phyloP scores from a whole-genome alignment of 148 eudicot species.

The Rhododendron griersonianum region DNA sequence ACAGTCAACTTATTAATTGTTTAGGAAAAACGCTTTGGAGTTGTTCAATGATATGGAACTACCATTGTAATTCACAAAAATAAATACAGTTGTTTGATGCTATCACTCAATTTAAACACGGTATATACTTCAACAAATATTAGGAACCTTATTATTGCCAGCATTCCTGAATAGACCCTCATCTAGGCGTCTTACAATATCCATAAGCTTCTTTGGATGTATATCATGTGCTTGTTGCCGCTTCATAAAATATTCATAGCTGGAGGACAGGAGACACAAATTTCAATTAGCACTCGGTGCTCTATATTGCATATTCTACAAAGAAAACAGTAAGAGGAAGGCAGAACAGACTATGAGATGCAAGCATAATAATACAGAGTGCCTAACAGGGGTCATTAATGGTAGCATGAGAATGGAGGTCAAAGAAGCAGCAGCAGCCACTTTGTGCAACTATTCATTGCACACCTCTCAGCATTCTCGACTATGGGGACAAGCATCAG shows the following conservation, averaged over 20 bases:
- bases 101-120: background rate
- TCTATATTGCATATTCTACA: background rate
- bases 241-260: slow-evolving; percentile 49
- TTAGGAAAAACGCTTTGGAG: background rate
- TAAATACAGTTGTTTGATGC: background rate
- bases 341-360: background rate
- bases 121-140: background rate
- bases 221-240: slow-evolving; percentile 40
- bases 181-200: slow-evolving; percentile 73
- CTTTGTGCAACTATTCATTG: background rate
- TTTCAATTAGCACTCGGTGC: slow-evolving; percentile 4
- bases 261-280: slow-evolving; percentile 16
- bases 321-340: background rate
- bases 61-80: background rate
- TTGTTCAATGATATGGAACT: background rate
- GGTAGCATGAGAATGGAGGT: no score
- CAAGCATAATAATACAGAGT: background rate
- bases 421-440: background rate
- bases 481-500: background rate
- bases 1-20: background rate
- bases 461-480: background rate
- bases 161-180: slow-evolving; percentile 64
- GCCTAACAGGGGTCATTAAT: background rate
- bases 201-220: slow-evolving; percentile 39
- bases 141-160: slow-evolving; percentile 49